Evolutionary conservation across 2,329 filamentous ascomycete genomes (phyloP).

Genomic region (Aspergillus neotritici): DNA sequence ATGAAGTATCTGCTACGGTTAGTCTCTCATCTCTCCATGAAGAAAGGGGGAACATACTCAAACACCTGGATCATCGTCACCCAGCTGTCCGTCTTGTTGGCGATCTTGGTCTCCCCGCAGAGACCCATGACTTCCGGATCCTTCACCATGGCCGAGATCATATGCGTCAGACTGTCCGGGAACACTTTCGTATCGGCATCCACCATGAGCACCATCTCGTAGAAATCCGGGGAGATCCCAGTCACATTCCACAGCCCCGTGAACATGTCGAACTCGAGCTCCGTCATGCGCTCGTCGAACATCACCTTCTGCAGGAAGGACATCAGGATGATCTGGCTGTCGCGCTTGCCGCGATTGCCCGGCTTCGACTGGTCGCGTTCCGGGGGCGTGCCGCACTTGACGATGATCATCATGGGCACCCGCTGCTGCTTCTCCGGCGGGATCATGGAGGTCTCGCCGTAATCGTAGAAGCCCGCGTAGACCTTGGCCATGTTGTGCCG

Average conservation of each 20-base stretch:
- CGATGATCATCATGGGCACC: constrained; percentile 93
- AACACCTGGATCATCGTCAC: constrained; percentile 98
- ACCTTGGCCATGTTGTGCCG: constrained; percentile 99
- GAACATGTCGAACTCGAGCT: constrained; percentile 99
- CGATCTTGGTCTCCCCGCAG: constrained; percentile 98
- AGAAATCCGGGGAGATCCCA: constrained; percentile 95
- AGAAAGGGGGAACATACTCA: constrained; percentile 50
- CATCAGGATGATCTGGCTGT: constrained; percentile 99
- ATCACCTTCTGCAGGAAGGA: constrained; percentile 99
- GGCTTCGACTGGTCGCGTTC: constrained; percentile 78
- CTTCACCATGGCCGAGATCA: constrained; percentile 98
- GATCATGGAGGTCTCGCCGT: constrained; percentile 73
- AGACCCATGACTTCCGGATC: constrained; percentile 99
- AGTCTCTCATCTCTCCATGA: constrained; percentile 3
- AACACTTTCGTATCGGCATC: constrained; percentile 99
- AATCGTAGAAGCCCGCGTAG: constrained; percentile 97
- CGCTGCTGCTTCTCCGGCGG: constrained; percentile 85
- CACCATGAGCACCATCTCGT: constrained; percentile 97
- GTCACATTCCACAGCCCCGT: constrained; percentile 98
- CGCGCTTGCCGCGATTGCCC: constrained; percentile 95
- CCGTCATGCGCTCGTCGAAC: constrained; percentile 99
- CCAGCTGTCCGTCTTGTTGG: constrained; percentile 93
- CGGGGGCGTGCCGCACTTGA: constrained; percentile 91
- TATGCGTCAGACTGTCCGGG: constrained; percentile 95
- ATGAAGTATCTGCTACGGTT: constrained; percentile 69